These are phyloP conservation scores for Wallacemonas rigidus DNA, from an alignment of 208 protist species.

Conservation along the genomic window DNA sequence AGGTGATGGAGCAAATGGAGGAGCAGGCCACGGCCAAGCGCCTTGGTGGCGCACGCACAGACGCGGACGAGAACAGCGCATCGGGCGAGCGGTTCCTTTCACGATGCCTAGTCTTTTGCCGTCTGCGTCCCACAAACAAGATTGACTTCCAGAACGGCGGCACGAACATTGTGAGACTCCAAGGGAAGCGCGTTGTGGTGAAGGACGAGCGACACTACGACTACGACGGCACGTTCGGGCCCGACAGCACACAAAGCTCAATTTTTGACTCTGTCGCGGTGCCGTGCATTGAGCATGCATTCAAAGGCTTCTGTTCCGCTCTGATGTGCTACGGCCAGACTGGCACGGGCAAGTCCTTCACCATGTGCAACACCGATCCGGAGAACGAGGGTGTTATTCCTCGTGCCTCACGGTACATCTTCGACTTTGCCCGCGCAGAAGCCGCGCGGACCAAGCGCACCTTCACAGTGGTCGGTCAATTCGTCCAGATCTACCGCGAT, in stretches of 20 bases:
- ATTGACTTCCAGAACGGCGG: constrained; percentile 73
- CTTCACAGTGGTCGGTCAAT: constrained; percentile 71
- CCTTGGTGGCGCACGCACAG: neutral
- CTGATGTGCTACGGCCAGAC: constrained; percentile 94
- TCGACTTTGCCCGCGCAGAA: constrained; percentile 45
- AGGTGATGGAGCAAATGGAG: constrained; percentile 19
- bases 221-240: constrained; percentile 83
- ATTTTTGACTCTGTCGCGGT: constrained; percentile 81
- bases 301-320: constrained; percentile 87
- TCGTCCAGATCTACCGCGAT: constrained; percentile 92
- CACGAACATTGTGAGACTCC: constrained; percentile 49
- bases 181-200: constrained; percentile 61
- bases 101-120: constrained; percentile 84
- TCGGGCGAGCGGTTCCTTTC: constrained; percentile 27
- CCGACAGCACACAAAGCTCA: constrained; percentile 64
- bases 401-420: constrained; percentile 74
- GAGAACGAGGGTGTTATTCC: constrained; percentile 88
- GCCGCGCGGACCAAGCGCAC: constrained; percentile 20
- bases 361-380: constrained; percentile 87
- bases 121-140: constrained; percentile 70
- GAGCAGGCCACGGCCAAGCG: constrained; percentile 16
- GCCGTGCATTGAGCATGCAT: constrained; percentile 81
- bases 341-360: constrained; percentile 91
- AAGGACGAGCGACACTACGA: constrained; percentile 86
- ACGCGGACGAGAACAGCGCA: neutral